Percentiles rank a stretch among this genome's conserved stretches.
These are phyloP conservation scores for Boletus eberwhitei DNA, from an alignment of 768 basidiomycete species.

Conservation along the genomic window DNA sequence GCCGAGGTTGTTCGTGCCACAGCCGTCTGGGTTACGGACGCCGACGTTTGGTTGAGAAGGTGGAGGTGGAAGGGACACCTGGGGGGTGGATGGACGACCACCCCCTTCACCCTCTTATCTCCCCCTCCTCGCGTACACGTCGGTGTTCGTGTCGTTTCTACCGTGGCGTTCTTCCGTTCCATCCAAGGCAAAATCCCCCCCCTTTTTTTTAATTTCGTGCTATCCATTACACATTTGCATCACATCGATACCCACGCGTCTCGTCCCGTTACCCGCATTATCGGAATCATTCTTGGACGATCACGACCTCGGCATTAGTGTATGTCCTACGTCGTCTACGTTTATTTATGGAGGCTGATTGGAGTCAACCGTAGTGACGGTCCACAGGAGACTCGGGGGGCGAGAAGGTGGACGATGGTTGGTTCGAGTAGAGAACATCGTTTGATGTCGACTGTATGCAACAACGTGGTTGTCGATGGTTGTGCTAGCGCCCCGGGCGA, in stretches of 20 bases:
- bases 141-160: neutral
- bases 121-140: neutral
- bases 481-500: too few species aligned
- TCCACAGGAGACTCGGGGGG: neutral
- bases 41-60: conserved; percentile 24
- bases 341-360: neutral
- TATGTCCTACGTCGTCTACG: neutral
- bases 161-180: too few species aligned
- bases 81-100: neutral
- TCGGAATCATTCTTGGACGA: neutral
- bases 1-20: conserved; percentile 24
- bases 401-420: neutral
- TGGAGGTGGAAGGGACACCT: neutral
- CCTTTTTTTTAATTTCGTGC: too few species aligned
- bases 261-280: neutral
- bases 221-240: neutral
- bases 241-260: neutral
- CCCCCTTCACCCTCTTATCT: neutral
- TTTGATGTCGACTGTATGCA: too few species aligned
- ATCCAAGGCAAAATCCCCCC: neutral
- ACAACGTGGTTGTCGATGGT: too few species aligned
- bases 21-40: conserved; percentile 26
- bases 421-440: neutral
- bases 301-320: neutral
- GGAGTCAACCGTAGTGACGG: neutral